Evolutionary conservation across 2,329 filamentous ascomycete genomes (phyloP).

Genomic region (Achaetomium macrosporum): DNA sequence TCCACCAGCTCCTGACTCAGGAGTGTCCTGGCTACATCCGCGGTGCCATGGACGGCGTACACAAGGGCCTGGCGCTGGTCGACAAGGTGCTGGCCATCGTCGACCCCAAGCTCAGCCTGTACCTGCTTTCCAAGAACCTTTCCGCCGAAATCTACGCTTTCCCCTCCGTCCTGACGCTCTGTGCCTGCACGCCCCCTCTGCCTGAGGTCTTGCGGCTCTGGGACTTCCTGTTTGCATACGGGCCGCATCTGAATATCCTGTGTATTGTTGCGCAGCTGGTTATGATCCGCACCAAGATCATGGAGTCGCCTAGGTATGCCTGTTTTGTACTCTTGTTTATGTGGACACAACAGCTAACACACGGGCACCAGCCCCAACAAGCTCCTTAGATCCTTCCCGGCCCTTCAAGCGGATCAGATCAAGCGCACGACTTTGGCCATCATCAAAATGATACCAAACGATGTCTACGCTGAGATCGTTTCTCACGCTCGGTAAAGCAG

Average conservation of each 20-base stretch:
- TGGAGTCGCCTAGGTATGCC: constrained; percentile 73
- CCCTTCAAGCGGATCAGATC: constrained; percentile 75
- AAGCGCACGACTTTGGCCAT: constrained; percentile 81
- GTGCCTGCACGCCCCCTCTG: constrained; percentile 89
- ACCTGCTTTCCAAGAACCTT: constrained; percentile 80
- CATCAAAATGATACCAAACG: constrained; percentile 82
- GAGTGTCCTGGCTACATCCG: constrained; percentile 93
- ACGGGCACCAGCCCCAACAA: constrained; percentile 69
- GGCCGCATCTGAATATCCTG: constrained; percentile 87
- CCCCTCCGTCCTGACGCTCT: constrained; percentile 87
- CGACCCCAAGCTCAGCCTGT: constrained; percentile 77
- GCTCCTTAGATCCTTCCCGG: constrained; percentile 79
- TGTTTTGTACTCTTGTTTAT: neutral
- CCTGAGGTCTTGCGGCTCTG: constrained; percentile 89
- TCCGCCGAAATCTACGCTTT: constrained; percentile 95
- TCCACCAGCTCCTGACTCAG: constrained; percentile 77
- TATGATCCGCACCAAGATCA: constrained; percentile 75
- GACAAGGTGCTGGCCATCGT: constrained; percentile 89
- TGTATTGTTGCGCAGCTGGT: constrained; percentile 96
- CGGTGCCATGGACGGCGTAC: constrained; percentile 94
- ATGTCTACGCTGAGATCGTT: constrained; percentile 86
- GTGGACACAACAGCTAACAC: constrained; percentile 24
- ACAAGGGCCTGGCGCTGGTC: constrained; percentile 82
- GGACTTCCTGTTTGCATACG: constrained; percentile 97
- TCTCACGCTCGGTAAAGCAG: constrained; percentile 58